Conservation (phyloP, 164 flowering plant genomes). For the Chimonanthus salicifolius region DNA sequence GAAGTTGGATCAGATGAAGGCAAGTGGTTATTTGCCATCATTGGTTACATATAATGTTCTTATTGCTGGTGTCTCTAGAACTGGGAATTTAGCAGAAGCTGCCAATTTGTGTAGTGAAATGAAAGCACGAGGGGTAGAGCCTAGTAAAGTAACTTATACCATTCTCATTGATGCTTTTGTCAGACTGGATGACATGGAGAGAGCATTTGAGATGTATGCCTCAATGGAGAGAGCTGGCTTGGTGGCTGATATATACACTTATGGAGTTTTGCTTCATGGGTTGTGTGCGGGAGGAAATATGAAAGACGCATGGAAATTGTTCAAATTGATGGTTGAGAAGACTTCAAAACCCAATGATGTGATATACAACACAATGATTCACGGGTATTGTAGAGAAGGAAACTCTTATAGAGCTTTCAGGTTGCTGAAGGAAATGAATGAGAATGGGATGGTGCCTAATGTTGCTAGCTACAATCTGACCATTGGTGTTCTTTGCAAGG, state of each 20-base stretch:
- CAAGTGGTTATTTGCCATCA: slow-evolving; percentile 43
- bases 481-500: slow-evolving; percentile 52
- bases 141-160: slow-evolving; percentile 62
- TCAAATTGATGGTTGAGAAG: slow-evolving; percentile 38
- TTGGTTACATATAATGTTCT: slow-evolving; percentile 56
- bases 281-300: slow-evolving; percentile 56
- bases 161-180: slow-evolving; percentile 47
- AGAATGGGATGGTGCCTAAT: slow-evolving; percentile 55
- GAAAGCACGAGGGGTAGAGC: slow-evolving; percentile 55
- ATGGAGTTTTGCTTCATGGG: slow-evolving; percentile 58
- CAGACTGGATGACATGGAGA: slow-evolving; percentile 47
- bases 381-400: slow-evolving; percentile 66
- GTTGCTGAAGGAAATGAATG: slow-evolving; percentile 53
- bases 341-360: slow-evolving; percentile 54
- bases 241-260: slow-evolving; percentile 47
- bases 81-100: slow-evolving; percentile 28
- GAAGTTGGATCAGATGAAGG: slow-evolving; percentile 39
- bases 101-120: slow-evolving; percentile 46
- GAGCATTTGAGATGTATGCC: slow-evolving; percentile 39
- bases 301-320: slow-evolving; percentile 65
- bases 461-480: slow-evolving; percentile 49
- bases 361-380: slow-evolving; percentile 56
- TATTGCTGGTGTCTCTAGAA: slow-evolving; percentile 46
- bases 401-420: slow-evolving; percentile 60
- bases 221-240: slow-evolving; percentile 55